Percentiles rank a stretch among this genome's conserved stretches.
Evolutionary conservation across 2,329 filamentous ascomycete genomes (phyloP).

Genomic region (Fusarium proliferatum): DNA sequence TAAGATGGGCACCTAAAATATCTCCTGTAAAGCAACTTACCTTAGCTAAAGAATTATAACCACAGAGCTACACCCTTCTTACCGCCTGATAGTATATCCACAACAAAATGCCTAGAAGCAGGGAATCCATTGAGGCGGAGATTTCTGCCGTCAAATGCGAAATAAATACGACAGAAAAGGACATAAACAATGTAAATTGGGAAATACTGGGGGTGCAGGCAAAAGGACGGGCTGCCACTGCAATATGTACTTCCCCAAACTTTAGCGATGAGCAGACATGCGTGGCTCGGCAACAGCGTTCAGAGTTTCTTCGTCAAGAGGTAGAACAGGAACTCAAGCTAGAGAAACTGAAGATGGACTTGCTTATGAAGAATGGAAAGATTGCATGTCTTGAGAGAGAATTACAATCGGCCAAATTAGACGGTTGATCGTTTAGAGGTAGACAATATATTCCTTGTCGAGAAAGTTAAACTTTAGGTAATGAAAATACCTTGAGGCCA

Average conservation of each 20-base stretch:
- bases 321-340: background rate
- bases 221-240: background rate
- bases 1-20: accelerated
- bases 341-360: accelerated
- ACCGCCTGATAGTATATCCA: background rate
- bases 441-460: too few relatives aligned
- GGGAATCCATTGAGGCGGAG: accelerated
- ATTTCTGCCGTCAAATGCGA: accelerated
- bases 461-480: too few relatives aligned
- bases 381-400: background rate
- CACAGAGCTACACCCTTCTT: background rate
- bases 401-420: background rate
- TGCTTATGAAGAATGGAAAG: too few relatives aligned
- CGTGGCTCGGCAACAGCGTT: background rate
- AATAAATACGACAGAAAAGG: background rate
- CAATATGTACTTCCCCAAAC: background rate
- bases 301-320: background rate
- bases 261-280: accelerated
- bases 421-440: too few relatives aligned
- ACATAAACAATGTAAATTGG: background rate
- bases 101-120: background rate
- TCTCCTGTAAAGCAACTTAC: background rate
- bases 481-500: too few relatives aligned
- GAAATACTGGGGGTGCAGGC: background rate
- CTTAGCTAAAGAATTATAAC: background rate